Conservation (phyloP, 306 rosid genomes). For the Lotus japonicus region DNA sequence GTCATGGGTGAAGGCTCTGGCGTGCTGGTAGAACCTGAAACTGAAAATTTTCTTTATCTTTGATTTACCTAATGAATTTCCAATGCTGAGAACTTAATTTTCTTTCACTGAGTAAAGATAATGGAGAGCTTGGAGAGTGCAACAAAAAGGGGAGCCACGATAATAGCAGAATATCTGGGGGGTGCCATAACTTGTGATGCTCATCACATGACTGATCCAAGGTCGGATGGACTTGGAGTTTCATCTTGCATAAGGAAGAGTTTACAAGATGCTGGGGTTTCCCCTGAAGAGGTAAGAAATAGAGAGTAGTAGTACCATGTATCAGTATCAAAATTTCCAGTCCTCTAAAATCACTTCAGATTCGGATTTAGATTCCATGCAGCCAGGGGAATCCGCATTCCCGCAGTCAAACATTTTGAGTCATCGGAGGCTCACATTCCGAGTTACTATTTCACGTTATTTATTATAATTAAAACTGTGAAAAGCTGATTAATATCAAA, state of each 20-base stretch:
- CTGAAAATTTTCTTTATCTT: too few relatives aligned
- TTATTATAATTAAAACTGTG: too few relatives aligned
- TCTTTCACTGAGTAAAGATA: slow-evolving; percentile 16
- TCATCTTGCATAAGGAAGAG: slow-evolving; percentile 54
- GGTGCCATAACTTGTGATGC: slow-evolving; percentile 66
- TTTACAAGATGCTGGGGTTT: slow-evolving; percentile 57
- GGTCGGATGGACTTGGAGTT: slow-evolving; percentile 68
- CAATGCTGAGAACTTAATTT: not conserved
- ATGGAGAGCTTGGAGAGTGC: slow-evolving; percentile 63
- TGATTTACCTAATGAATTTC: not conserved
- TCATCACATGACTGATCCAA: slow-evolving; percentile 70
- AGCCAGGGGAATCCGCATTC: too few relatives aligned
- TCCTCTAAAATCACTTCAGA: not conserved
- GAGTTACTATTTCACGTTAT: too few relatives aligned
- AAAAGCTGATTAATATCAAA: too few relatives aligned
- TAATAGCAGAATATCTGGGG: slow-evolving; percentile 50
- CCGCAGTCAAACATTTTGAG: too few relatives aligned
- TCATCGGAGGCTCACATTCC: too few relatives aligned
- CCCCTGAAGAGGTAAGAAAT: slow-evolving; percentile 54
- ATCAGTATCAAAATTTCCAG: not conserved
- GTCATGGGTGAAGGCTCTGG: slow-evolving; percentile 60
- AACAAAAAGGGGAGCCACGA: slow-evolving; percentile 47
- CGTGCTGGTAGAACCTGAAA: slow-evolving; percentile 30
- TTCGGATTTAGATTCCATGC: not conserved
- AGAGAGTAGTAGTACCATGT: not conserved